Conservation (phyloP, 495 filamentous ascomycete species). For the Hyaloscypha hepaticicola region DNA sequence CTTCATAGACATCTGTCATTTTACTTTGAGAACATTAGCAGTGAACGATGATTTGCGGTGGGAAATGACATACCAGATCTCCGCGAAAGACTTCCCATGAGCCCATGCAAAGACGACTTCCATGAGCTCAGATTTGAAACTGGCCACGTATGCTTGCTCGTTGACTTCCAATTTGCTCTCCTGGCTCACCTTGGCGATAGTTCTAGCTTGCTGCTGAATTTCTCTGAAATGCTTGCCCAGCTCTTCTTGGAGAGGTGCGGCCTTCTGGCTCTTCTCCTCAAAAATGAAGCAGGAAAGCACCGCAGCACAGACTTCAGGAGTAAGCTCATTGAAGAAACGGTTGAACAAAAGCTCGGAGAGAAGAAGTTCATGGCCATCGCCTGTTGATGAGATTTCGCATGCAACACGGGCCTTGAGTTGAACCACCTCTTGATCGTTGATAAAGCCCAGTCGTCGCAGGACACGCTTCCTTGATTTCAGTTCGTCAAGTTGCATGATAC, state of each 20-base stretch:
- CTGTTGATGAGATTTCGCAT: conserved; percentile 87
- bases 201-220: conserved; percentile 78
- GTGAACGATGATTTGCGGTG: background rate
- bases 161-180: conserved; percentile 89
- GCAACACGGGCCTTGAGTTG: conserved; percentile 94
- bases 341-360: conserved; percentile 93
- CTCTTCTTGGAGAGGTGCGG: conserved; percentile 73
- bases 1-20: conserved; percentile 98
- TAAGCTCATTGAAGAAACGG: conserved; percentile 94
- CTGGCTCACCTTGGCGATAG: conserved; percentile 86
- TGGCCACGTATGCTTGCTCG: conserved; percentile 87
- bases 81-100: conserved; percentile 86
- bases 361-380: conserved; percentile 80
- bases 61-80: conserved; percentile 77
- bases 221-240: conserved; percentile 80
- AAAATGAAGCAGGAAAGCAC: conserved; percentile 92
- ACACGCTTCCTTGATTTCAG: conserved; percentile 94
- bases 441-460: conserved; percentile 92
- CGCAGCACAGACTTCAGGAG: conserved; percentile 80
- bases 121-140: conserved; percentile 92
- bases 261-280: conserved; percentile 80
- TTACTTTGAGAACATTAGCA: conserved; percentile 55
- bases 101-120: conserved; percentile 93
- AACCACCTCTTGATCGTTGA: conserved; percentile 91
- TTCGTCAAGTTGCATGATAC: conserved; percentile 89